phyloP scores from a whole-genome alignment of 2,329 filamentous ascomycete genomes.

The Fusarium napiforme region DNA sequence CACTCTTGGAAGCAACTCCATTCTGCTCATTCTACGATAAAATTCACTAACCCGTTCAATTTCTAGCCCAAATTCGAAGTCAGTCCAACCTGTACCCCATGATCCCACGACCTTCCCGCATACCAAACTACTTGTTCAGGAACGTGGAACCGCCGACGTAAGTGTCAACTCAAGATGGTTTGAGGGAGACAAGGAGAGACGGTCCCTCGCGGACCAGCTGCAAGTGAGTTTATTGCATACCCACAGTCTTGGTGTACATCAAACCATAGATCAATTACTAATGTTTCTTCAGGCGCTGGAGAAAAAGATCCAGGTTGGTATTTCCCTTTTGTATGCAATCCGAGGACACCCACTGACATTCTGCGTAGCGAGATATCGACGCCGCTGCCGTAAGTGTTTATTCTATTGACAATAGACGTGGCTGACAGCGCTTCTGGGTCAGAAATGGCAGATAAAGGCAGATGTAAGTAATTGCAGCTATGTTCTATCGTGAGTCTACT shows the following conservation, averaged over 20 bases:
- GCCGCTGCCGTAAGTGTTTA: neutral
- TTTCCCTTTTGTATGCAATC: neutral
- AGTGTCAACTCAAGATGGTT: neutral
- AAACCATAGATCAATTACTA: neutral
- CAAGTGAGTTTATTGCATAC: accelerated
- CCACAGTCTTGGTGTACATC: neutral
- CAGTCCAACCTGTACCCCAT: neutral
- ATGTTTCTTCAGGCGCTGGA: neutral
- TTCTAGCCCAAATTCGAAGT: accelerated
- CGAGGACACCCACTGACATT: neutral
- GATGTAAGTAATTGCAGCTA: neutral
- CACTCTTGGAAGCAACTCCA: neutral
- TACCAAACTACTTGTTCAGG: neutral
- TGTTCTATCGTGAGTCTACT: neutral
- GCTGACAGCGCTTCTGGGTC: neutral
- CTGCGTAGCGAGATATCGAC: accelerated
- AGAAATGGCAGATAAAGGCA: accelerated
- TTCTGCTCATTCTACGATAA: neutral
- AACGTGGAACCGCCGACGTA: accelerated
- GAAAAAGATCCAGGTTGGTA: accelerated
- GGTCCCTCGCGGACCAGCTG: accelerated
- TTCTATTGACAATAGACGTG: neutral
- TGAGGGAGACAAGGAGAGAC: neutral
- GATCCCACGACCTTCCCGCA: neutral
- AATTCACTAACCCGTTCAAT: neutral